These are phyloP conservation scores for Amaranthus cruentus DNA, from an alignment of 148 eudicot species.

Conservation along the genomic window DNA sequence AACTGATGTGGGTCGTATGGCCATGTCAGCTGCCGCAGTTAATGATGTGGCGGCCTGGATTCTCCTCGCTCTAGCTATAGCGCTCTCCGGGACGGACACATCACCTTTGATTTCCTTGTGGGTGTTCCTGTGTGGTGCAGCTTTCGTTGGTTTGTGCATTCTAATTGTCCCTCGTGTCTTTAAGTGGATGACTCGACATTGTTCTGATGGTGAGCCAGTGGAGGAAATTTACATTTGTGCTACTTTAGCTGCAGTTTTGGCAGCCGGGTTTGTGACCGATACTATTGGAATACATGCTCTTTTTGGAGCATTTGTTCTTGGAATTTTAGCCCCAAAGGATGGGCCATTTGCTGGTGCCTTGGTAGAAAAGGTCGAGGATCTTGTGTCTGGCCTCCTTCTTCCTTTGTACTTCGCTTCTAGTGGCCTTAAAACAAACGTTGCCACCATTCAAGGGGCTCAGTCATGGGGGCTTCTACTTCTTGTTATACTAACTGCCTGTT, in stretches of 20 bases:
- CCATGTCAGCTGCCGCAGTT: constrained; percentile 92
- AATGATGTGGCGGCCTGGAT: constrained; percentile 91
- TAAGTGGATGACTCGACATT: constrained; percentile 50
- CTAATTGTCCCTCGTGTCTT: constrained; percentile 53
- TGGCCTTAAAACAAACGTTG: constrained; percentile 72
- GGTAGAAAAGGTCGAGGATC: constrained; percentile 84
- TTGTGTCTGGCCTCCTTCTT: constrained; percentile 73
- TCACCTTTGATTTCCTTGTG: constrained; percentile 64
- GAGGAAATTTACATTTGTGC: constrained; percentile 60
- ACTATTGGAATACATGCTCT: constrained; percentile 80
- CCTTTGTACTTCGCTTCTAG: constrained; percentile 83
- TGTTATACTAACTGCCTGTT: constrained; percentile 66
- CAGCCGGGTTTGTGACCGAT: constrained; percentile 74
- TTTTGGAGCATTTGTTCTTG: constrained; percentile 79
- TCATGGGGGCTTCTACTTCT: constrained; percentile 80
- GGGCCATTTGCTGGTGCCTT: constrained; percentile 72
- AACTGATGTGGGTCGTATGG: constrained; percentile 75
- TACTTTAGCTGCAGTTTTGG: constrained; percentile 54
- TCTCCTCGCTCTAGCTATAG: constrained; percentile 72
- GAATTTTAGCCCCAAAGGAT: constrained; percentile 69
- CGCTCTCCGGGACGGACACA: constrained; percentile 52
- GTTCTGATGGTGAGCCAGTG: constrained; percentile 78
- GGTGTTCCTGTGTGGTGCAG: constrained; percentile 56
- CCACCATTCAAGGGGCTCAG: constrained; percentile 65
- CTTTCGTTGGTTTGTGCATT: constrained; percentile 39